Evolutionary conservation across 2,329 filamentous ascomycete species (phyloP).

Genomic region (Dothideomycetes sp.): DNA sequence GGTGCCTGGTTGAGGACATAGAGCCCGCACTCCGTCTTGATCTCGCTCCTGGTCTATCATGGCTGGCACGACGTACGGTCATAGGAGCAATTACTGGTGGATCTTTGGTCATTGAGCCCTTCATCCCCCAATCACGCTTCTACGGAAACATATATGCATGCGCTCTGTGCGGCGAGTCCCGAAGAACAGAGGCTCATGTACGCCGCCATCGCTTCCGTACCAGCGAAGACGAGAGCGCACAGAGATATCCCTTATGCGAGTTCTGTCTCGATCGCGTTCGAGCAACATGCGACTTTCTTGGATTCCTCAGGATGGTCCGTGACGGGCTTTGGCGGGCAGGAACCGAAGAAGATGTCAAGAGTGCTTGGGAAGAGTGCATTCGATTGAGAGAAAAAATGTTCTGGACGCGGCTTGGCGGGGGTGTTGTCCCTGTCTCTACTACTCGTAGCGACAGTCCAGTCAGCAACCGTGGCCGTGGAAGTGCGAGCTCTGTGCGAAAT

Average conservation of each 20-base stretch:
- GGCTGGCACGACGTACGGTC: constrained; percentile 81
- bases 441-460: constrained; percentile 2
- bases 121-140: constrained; percentile 45
- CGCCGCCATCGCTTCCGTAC: constrained; percentile 83
- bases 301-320: constrained; percentile 82
- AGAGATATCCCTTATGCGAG: constrained; percentile 79
- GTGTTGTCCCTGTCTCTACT: constrained; percentile 57
- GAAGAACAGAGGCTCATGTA: constrained; percentile 60
- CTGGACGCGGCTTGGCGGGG: constrained; percentile 86
- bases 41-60: constrained; percentile 80
- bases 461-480: background rate
- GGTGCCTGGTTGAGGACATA: constrained; percentile 78
- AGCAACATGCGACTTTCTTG: constrained; percentile 84
- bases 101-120: constrained; percentile 79
- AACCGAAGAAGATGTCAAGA: constrained; percentile 71
- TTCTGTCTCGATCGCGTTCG: constrained; percentile 79
- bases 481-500: background rate
- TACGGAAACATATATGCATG: constrained; percentile 58
- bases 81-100: constrained; percentile 76
- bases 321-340: constrained; percentile 86
- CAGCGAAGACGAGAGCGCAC: constrained; percentile 75
- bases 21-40: constrained; percentile 90
- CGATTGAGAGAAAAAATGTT: constrained; percentile 90
- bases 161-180: constrained; percentile 77
- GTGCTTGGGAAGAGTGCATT: constrained; percentile 91